Base-by-base conservation (phyloP, 2,329 filamentous ascomycete species). In the Clonostachys solani region DNA sequence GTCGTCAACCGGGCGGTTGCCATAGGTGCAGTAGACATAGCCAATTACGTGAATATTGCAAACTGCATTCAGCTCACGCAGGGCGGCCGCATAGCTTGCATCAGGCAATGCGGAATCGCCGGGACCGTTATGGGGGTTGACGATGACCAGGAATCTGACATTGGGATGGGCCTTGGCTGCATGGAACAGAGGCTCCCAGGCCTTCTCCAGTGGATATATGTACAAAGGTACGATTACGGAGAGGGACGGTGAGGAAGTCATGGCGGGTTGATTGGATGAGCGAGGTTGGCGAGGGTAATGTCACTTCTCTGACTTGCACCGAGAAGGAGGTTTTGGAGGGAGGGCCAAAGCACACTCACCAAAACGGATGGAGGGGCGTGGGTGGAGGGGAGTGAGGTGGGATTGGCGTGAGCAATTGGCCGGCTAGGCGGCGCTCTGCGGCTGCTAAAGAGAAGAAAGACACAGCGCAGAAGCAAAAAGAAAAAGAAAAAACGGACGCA, bases 41-140 rank as follows among this genome's bases (percentile, higher is more conserved):
- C 62, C 62, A 6, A 65, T 47, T 16, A 59, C 49, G 29, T 46
- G 52, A n/a, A 62, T 53, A 42, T 65, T 65, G 12, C 49, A 40
- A 5, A 57, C 33, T 5, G 34, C 48, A 5, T 53, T 49, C 40
- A 65, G 54, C 40, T 45, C 36, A 3, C 38, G 46, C 40, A 65
- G 49, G 33, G 54, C 60, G 10, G 49, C 50, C 16, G 51, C 42
- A 45, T 65, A 65, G 51, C 56, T 62, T 17, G 49, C 51, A 40
- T 65, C 61, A 1, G 62, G 60, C 8, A 57, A 49, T 4, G 49
- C 33, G 19, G 42, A 48, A 9, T 45, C 33, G n/a, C 62, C 62
- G 12, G 62, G 62, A 9, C 62, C 62, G 50, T 55, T 64, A 47
- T 47, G 46, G 12, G 62, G 61, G 49, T 65, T 65, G 49, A 63